Conservation (phyloP, 192 early-diverging fungal genomes). For the Backusella tuberculispora region DNA sequence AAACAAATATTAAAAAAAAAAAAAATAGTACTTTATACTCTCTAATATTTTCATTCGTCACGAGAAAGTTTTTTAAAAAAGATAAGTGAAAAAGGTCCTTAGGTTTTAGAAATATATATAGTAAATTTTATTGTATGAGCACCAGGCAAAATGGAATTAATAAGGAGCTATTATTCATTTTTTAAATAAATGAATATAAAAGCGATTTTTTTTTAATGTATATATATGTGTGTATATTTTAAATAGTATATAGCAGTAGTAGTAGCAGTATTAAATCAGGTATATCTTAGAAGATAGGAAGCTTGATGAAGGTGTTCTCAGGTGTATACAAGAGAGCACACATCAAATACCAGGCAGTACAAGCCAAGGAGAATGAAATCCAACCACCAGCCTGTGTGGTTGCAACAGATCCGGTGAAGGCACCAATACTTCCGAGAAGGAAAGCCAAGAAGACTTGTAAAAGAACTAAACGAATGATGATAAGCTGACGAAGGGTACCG, state of each 20-base stretch:
- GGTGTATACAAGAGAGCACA: constrained; percentile 24
- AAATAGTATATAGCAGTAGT: background rate
- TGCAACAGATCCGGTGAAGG: background rate
- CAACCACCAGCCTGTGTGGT: constrained; percentile 25
- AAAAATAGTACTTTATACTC: too few relatives aligned
- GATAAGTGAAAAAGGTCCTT: too few relatives aligned
- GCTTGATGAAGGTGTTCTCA: constrained; percentile 18
- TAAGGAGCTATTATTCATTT: constrained; percentile 1
- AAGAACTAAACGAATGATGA: constrained; percentile 23
- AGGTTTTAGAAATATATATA: background rate
- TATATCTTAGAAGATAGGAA: constrained; percentile 27
- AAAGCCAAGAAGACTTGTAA: constrained; percentile 33
- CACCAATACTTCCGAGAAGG: constrained; percentile 25
- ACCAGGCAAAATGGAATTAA: constrained; percentile 6
- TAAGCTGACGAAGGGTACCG: constrained; percentile 32
- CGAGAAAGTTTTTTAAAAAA: too few relatives aligned
- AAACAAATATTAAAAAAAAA: too few relatives aligned
- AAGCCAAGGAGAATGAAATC: constrained; percentile 31
- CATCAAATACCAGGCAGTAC: constrained; percentile 35
- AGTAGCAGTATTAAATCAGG: background rate
- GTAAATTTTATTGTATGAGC: constrained; percentile 10
- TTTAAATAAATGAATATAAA: background rate
- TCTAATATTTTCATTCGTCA: too few relatives aligned
- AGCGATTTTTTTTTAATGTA: background rate
- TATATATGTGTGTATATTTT: background rate